Percentiles rank a stretch among this genome's conserved stretches.
Evolutionary conservation across 352 stramenopile species (phyloP).

Genomic region (Phytophthora kernoviae): DNA sequence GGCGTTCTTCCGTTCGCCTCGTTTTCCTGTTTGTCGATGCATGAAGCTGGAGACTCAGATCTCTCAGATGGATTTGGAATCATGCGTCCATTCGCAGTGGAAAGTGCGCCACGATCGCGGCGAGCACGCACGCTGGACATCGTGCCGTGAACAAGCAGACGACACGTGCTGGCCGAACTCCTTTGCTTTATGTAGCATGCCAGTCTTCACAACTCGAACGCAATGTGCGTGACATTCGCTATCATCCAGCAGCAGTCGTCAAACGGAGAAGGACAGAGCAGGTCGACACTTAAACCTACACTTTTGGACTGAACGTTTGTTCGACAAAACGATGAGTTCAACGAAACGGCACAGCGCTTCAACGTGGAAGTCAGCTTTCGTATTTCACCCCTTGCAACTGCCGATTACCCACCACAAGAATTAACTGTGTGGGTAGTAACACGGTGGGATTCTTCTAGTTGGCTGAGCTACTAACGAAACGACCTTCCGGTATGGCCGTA

Average conservation of each 20-base stretch:
- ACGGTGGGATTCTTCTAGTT: neutral
- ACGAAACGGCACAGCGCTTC: conserved; percentile 2
- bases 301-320: conserved; percentile 4
- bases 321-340: conserved; percentile 7
- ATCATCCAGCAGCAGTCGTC: neutral
- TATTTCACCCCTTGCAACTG: neutral
- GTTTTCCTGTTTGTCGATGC: neutral
- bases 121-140: conserved; percentile 30
- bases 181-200: too few species aligned
- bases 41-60: neutral
- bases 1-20: neutral
- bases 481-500: neutral
- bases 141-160: conserved; percentile 11
- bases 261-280: conserved; percentile 1
- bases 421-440: neutral
- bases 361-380: neutral
- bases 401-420: neutral
- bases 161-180: conserved; percentile 10
- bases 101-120: conserved; percentile 15
- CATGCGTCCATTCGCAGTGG: conserved; percentile 21
- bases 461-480: neutral
- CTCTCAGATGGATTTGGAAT: conserved; percentile 6
- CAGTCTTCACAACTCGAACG: neutral
- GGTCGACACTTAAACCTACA: conserved; percentile 10
- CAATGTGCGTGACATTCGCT: neutral